Base-by-base conservation (phyloP, 208 protist genomes). In the Leishmania gerbilli region DNA sequence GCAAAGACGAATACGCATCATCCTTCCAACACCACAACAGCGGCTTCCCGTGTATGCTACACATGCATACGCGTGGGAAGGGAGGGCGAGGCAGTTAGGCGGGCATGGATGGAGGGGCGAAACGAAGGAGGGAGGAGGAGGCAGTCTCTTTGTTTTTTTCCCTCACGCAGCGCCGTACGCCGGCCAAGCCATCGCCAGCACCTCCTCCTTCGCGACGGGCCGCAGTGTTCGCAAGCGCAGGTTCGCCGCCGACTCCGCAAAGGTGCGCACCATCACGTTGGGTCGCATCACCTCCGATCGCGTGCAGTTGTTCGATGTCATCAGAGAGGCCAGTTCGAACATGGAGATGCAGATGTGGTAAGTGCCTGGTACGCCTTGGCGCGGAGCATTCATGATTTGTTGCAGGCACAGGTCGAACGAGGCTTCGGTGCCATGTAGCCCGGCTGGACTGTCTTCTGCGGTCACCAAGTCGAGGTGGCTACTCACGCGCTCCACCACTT, bases 271-370 rank as follows among this genome's bases (percentile, higher is more conserved):
- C 45, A 60, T 77, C 45, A 87, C 77, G 75, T 89, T 89, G 21
- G 86, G 83, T 75, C 67, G 62, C 64, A 49, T 17, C 65, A 19
- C 45, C 78, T 86, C 82, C 21, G 60, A 55, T 31, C 40, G 42
- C 0, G 77, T 86, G 67, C 71, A 79, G 74, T 86, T 82, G 78
- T 86, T 81, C 56, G 82, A 79, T 40, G 74, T 82, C 82, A 86
- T 86, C 31, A 86, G 56, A 21, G 82, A 86, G 21, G 82, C 84
- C 1, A 95, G 60, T 64, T 92, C 88, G 76, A 96, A 96, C 27
- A 96, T 60, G 31, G 77, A 87, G 17, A 96, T 67, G 65, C 80
- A 87, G 56, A 89, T 89, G 78, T 87, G 68, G 62, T 91, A 91
- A 24, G 87, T 85, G n/a, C 92, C 89, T 7, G 87, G 82, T 1